Evolutionary conservation across 2,329 filamentous ascomycete genomes (phyloP).

Genomic region (Curvularia lunata): DNA sequence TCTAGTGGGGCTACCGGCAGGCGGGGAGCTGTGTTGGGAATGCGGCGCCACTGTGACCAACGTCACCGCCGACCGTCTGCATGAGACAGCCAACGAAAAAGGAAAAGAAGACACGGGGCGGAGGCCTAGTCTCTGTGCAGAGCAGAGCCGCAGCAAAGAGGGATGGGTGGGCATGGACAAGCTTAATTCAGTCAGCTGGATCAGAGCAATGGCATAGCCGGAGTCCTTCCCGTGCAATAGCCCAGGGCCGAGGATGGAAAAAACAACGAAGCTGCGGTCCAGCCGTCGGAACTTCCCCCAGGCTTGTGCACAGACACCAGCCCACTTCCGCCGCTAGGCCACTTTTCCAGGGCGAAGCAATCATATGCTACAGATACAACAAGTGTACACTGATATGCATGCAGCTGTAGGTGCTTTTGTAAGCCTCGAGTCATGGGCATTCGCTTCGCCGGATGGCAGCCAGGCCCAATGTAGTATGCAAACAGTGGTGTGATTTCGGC

Average conservation of each 20-base stretch:
- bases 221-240: conserved; percentile 18
- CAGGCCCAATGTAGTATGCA: conserved; percentile 1
- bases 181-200: conserved; percentile 16
- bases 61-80: conserved; percentile 46
- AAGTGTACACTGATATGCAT: neutral
- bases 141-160: conserved; percentile 32
- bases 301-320: conserved; percentile 21
- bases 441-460: neutral
- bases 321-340: neutral
- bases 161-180: conserved; percentile 32
- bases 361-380: neutral
- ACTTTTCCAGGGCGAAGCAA: neutral
- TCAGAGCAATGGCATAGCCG: conserved; percentile 21
- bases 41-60: conserved; percentile 49
- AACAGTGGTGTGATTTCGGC: neutral
- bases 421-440: neutral
- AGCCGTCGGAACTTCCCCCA: conserved; percentile 7
- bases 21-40: conserved; percentile 43
- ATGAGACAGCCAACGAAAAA: conserved; percentile 38
- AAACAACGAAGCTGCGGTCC: conserved; percentile 12
- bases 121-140: conserved; percentile 27
- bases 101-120: conserved; percentile 28
- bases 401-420: neutral
- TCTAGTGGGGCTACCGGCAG: conserved; percentile 47
- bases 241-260: conserved; percentile 37